Percentiles rank a stretch among this genome's conserved stretches.
Evolutionary conservation across 805 yeast species (phyloP).

Genomic region (Nakazawaea holstii): DNA sequence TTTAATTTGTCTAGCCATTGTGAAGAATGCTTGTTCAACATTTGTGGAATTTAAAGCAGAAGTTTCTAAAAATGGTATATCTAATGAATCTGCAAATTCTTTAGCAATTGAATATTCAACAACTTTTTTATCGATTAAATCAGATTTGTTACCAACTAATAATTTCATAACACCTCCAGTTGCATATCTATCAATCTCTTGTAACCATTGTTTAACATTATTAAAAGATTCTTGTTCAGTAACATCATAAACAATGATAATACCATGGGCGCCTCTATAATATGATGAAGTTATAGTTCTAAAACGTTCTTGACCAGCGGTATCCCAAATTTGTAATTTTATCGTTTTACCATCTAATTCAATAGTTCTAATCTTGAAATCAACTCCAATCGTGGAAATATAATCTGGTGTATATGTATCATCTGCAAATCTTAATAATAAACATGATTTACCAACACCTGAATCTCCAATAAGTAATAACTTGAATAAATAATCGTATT

Average conservation of each 20-base stretch:
- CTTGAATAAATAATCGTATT: conserved; percentile 97
- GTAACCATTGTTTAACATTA: conserved; percentile 97
- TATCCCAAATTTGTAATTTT: conserved; percentile 98
- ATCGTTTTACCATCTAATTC: conserved; percentile 96
- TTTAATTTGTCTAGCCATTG: conserved; percentile 98
- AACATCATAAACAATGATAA: conserved; percentile 95
- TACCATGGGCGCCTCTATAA: conserved; percentile 98
- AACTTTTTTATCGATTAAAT: conserved; percentile 86
- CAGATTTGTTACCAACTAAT: conserved; percentile 95
- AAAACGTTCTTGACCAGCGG: conserved; percentile 98
- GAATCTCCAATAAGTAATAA: conserved; percentile 95
- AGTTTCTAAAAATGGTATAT: conserved; percentile 93
- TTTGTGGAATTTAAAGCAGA: conserved; percentile 92
- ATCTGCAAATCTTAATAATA: conserved; percentile 92
- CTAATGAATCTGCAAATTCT: conserved; percentile 94
- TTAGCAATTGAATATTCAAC: conserved; percentile 95
- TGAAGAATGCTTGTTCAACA: conserved; percentile 96
- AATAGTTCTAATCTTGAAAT: conserved; percentile 82
- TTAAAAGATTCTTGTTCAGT: conserved; percentile 96
- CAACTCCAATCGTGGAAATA: conserved; percentile 97
- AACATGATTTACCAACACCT: conserved; percentile 97
- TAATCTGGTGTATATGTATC: conserved; percentile 96
- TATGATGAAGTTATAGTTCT: conserved; percentile 96
- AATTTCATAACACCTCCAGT: conserved; percentile 96
- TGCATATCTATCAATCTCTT: conserved; percentile 97